phyloP scores from a whole-genome alignment of 768 basidiomycete species.

The Tulasnella sp. region DNA sequence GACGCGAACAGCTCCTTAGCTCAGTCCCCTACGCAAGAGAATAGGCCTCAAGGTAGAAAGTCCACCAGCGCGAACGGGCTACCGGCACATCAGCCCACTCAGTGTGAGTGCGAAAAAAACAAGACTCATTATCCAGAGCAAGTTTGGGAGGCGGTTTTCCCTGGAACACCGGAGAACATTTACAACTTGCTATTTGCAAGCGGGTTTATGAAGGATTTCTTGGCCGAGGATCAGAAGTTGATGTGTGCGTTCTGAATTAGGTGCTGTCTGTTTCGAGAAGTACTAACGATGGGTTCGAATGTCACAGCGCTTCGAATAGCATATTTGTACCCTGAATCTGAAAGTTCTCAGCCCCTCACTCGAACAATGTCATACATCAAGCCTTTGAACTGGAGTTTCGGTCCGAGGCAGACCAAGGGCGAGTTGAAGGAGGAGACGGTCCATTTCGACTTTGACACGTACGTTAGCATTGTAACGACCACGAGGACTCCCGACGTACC shows the following conservation, averaged over 20 bases:
- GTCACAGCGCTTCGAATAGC: conserved; percentile 88
- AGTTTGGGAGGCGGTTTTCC: conserved; percentile 70
- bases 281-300: background rate
- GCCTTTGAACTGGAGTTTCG: conserved; percentile 76
- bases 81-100: conserved; percentile 42
- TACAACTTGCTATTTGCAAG: conserved; percentile 95
- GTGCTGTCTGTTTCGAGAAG: background rate
- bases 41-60: background rate
- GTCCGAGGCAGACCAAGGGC: conserved; percentile 93
- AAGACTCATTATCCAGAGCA: conserved; percentile 63
- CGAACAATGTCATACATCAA: conserved; percentile 97
- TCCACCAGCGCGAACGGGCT: conserved; percentile 28
- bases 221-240: conserved; percentile 82
- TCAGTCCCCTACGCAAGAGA: background rate
- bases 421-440: conserved; percentile 83
- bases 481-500: conserved; percentile 94
- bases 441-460: conserved; percentile 75
- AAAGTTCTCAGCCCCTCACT: conserved; percentile 59
- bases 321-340: conserved; percentile 73
- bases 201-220: conserved; percentile 91
- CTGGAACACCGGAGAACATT: conserved; percentile 89
- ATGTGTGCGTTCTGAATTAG: conserved; percentile 48
- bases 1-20: background rate
- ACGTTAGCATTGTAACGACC: conserved; percentile 77
- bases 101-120: conserved; percentile 63